These are phyloP conservation scores for Rhododendron molle DNA, from an alignment of 148 eudicot species.

Conservation along the genomic window DNA sequence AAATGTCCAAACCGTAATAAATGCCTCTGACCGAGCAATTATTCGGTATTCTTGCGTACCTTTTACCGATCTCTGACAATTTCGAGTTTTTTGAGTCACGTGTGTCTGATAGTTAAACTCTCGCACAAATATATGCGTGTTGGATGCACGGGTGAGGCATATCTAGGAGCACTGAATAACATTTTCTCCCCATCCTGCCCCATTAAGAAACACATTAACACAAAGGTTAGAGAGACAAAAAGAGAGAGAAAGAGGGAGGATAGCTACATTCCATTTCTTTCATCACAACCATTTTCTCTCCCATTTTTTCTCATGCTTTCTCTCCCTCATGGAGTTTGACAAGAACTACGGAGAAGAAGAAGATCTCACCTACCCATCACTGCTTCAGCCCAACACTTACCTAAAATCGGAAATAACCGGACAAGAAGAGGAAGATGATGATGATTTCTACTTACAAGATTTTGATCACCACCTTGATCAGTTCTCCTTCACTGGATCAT, in stretches of 20 bases:
- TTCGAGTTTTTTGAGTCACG: background rate
- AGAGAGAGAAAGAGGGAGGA: background rate
- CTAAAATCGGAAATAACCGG: conserved; percentile 10
- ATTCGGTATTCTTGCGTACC: background rate
- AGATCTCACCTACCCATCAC: conserved; percentile 16
- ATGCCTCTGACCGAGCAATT: background rate
- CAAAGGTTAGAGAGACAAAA: background rate
- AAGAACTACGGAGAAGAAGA: conserved; percentile 26
- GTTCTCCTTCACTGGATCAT: conserved; percentile 31
- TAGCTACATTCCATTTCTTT: conserved; percentile 2
- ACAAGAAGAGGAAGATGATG: background rate
- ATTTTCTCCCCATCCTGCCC: conserved; percentile 3
- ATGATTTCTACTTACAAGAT: conserved; percentile 40
- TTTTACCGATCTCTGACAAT: background rate
- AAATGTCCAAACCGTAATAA: conserved; percentile 11
- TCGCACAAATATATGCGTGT: background rate
- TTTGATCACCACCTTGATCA: conserved; percentile 41
- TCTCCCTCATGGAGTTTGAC: conserved; percentile 40
- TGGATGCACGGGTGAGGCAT: background rate
- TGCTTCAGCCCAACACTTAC: conserved; percentile 20
- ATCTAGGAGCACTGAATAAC: background rate
- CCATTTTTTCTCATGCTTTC: conserved; percentile 5
- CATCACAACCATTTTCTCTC: conserved; percentile 15
- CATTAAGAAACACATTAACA: conserved; percentile 13
- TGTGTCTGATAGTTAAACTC: background rate